Evolutionary conservation across 2,329 filamentous ascomycete genomes (phyloP).

Genomic region (Fusarium xyrophilum): DNA sequence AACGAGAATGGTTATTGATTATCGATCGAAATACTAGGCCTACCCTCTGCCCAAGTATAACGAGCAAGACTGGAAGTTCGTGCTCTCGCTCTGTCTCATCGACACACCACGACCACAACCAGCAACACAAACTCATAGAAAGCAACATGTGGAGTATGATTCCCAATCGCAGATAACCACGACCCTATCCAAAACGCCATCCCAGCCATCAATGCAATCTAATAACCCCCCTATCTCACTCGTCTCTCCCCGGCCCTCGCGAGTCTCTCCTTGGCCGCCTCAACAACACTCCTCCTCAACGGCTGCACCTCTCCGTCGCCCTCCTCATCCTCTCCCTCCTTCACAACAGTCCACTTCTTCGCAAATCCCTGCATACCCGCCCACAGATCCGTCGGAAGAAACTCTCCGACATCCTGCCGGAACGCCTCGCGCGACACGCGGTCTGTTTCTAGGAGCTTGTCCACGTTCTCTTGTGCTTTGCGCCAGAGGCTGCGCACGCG

Average conservation of each 20-base stretch:
- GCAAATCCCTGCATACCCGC: slow-evolving; percentile 71
- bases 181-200: not conserved
- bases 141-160: not conserved
- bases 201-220: not conserved
- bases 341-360: slow-evolving; percentile 58
- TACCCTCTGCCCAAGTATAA: not conserved
- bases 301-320: slow-evolving; percentile 23
- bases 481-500: slow-evolving; percentile 76
- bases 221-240: not conserved
- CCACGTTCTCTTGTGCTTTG: slow-evolving; percentile 78
- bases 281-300: slow-evolving; percentile 36
- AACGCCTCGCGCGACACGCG: slow-evolving; percentile 77
- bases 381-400: slow-evolving; percentile 88
- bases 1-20: no score
- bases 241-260: slow-evolving; percentile 9
- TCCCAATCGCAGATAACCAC: not conserved
- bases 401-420: slow-evolving; percentile 82
- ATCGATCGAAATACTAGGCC: not conserved
- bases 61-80: not conserved
- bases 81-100: not conserved
- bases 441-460: slow-evolving; percentile 77
- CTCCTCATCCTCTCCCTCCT: slow-evolving; percentile 41
- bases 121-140: not conserved
- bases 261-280: slow-evolving; percentile 35
- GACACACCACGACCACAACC: not conserved